These are phyloP conservation scores for Penicillium parvum DNA, from an alignment of 495 filamentous ascomycete species.

Conservation along the genomic window DNA sequence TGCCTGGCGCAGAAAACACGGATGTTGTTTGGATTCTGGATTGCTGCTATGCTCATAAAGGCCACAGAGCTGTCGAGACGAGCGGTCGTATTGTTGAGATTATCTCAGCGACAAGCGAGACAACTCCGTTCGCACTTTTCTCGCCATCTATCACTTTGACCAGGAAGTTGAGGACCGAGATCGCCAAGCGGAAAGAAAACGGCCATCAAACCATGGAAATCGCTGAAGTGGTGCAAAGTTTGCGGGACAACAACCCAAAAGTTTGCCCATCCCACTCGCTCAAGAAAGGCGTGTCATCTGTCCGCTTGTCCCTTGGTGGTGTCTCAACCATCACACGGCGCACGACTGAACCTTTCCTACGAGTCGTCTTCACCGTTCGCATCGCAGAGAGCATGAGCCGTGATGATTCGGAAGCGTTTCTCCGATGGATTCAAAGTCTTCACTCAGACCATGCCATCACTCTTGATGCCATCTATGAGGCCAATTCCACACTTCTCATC, in stretches of 20 bases:
- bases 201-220: slow-evolving; percentile 11
- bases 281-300: slow-evolving; percentile 8
- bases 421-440: slow-evolving; percentile 11
- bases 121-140: slow-evolving; percentile 2
- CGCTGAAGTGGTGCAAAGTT: slow-evolving; percentile 9
- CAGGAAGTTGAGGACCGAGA: slow-evolving; percentile 12
- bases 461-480: slow-evolving; percentile 7
- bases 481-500: slow-evolving; percentile 8
- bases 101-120: slow-evolving; percentile 7
- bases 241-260: slow-evolving; percentile 6
- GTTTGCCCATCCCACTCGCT: slow-evolving; percentile 9
- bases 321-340: slow-evolving; percentile 3
- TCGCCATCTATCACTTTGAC: slow-evolving; percentile 14
- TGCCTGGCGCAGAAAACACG: slow-evolving; percentile 5
- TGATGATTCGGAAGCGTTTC: slow-evolving; percentile 7
- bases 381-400: slow-evolving; percentile 10
- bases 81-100: slow-evolving; percentile 10
- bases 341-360: slow-evolving; percentile 8
- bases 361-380: slow-evolving; percentile 13
- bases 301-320: slow-evolving; percentile 10
- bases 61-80: slow-evolving; percentile 5
- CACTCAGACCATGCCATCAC: slow-evolving; percentile 4
- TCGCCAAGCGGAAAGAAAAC: slow-evolving; percentile 8
- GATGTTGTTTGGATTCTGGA: slow-evolving; percentile 10
- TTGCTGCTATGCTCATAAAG: slow-evolving; percentile 10